phyloP scores from a whole-genome alignment of 2,329 filamentous ascomycete species.

The Cladophialophora immunda region DNA sequence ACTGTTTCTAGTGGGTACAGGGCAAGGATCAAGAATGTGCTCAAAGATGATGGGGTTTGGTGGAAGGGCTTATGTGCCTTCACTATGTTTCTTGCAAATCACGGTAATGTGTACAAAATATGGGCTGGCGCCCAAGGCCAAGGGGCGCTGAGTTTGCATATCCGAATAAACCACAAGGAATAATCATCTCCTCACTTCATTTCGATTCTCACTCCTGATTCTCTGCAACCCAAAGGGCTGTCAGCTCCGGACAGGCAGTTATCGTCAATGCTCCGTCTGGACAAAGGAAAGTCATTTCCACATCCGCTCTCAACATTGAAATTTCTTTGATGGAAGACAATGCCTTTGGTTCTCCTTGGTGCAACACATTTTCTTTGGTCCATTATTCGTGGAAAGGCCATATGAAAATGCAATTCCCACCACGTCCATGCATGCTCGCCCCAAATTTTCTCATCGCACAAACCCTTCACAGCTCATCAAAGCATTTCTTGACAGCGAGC shows the following conservation, averaged over 20 bases:
- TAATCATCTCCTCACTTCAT: neutral
- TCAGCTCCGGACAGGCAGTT: neutral
- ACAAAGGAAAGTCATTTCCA: neutral
- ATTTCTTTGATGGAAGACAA: neutral
- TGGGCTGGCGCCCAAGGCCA: constrained; percentile 21
- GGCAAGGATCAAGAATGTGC: constrained; percentile 1
- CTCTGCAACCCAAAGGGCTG: neutral
- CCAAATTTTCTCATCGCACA: neutral
- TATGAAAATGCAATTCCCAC: neutral
- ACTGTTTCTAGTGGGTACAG: constrained; percentile 1
- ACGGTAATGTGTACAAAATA: constrained; percentile 33
- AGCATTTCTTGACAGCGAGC: neutral
- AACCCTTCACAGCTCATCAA: neutral
- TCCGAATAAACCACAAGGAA: neutral
- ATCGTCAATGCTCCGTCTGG: neutral
- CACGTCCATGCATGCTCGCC: neutral
- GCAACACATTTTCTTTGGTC: constrained; percentile 2
- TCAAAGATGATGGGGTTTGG: constrained; percentile 15
- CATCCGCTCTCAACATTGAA: neutral
- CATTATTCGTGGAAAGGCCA: neutral
- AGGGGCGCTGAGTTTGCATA: constrained; percentile 7
- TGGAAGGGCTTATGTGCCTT: constrained; percentile 30
- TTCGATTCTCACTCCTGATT: neutral
- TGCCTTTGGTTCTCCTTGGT: neutral
- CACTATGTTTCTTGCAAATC: constrained; percentile 4